Evolutionary conservation across 2,329 filamentous ascomycete genomes (phyloP).

Genomic region (Myriosclerotinia duriaeana): DNA sequence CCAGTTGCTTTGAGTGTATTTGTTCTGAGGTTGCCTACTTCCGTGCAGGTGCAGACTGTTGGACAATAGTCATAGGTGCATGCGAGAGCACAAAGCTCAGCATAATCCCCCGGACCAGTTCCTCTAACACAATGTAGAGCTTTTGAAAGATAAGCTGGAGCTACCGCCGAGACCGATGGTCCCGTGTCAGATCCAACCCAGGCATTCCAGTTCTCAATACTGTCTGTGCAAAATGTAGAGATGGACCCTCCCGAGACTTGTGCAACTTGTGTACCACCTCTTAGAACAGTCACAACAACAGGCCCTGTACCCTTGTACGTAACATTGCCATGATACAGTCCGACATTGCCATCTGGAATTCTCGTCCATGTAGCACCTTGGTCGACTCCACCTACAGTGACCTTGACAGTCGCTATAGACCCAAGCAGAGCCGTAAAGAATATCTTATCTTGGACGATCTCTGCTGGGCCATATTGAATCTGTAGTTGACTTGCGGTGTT

Average conservation of each 20-base stretch:
- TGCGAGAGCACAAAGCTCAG: slow-evolving; percentile 24
- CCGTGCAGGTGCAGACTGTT: not conserved
- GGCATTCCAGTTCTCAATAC: slow-evolving; percentile 4
- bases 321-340: not conserved
- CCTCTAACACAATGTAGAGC: slow-evolving; percentile 18
- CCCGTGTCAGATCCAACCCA: not conserved
- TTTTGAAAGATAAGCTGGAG: not conserved
- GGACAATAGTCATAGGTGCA: slow-evolving; percentile 8
- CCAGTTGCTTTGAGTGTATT: not conserved
- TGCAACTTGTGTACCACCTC: not conserved
- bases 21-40: not conserved
- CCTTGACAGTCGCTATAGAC: not conserved
- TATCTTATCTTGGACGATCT: not conserved
- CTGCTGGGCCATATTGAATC: not conserved
- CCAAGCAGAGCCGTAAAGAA: not conserved
- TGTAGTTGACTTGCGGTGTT: slow-evolving; percentile 1
- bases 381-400: not conserved
- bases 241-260: not conserved
- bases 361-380: not conserved
- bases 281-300: not conserved
- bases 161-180: not conserved
- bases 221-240: not conserved
- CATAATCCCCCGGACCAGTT: slow-evolving; percentile 40
- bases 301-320: not conserved
- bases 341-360: slow-evolving; percentile 2